phyloP scores from a whole-genome alignment of 2,329 filamentous ascomycete genomes.

The Byssochlamys sp. region DNA sequence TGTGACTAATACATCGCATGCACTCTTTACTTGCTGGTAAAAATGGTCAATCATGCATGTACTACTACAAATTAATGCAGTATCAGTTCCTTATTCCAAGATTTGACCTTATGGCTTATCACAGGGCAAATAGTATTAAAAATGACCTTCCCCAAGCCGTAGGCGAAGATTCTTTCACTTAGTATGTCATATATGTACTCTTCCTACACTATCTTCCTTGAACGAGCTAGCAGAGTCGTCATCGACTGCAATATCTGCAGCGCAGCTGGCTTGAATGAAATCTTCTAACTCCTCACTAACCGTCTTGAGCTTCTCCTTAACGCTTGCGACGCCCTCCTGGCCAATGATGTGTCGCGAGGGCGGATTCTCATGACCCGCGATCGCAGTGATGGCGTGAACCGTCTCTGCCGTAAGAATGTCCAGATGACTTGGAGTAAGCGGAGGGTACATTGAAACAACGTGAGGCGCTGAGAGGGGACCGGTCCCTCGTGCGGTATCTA shows the following conservation, averaged over 20 bases:
- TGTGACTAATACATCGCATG: background rate
- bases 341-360: slow-evolving; percentile 90
- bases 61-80: background rate
- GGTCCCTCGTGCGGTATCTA: slow-evolving; percentile 18
- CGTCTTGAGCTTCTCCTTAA: slow-evolving; percentile 93
- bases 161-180: background rate
- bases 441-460: slow-evolving; percentile 63
- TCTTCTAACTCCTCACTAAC: slow-evolving; percentile 94
- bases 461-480: slow-evolving; percentile 32
- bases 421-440: slow-evolving; percentile 56
- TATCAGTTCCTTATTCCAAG: no score
- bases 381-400: slow-evolving; percentile 79
- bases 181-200: slow-evolving; percentile 8
- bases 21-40: background rate
- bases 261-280: slow-evolving; percentile 79
- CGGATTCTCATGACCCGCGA: slow-evolving; percentile 91
- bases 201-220: slow-evolving; percentile 11
- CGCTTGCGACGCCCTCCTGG: slow-evolving; percentile 72
- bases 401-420: slow-evolving; percentile 76
- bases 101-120: background rate
- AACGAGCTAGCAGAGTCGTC: slow-evolving; percentile 15
- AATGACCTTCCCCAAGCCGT: background rate
- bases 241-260: slow-evolving; percentile 53
- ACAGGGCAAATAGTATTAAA: background rate
- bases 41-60: background rate